Base-by-base conservation (phyloP, 2,329 filamentous ascomycete species). In the Alternaria panax region DNA sequence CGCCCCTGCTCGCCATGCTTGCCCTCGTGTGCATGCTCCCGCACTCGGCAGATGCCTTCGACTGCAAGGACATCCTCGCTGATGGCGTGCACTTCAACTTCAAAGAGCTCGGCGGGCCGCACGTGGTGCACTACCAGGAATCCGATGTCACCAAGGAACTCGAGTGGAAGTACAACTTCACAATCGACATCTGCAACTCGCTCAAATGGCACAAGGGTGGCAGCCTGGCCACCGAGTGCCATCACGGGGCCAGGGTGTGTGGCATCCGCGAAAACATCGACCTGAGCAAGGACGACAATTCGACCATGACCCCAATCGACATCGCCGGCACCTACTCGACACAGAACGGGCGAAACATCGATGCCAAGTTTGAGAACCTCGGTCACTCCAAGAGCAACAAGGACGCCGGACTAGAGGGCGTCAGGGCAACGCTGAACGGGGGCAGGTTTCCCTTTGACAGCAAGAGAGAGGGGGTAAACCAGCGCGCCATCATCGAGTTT, bases 401-500 rank as follows among this genome's bases (percentile, higher is more conserved):
- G 2, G 90, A 94, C 72, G 80, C 85, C 4, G 83, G 87, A 22
- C 88, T 87, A 62, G 88, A 95, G 67, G 93, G 94, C 1, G 71
- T 97, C 11, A 84, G 88, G 16, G 76, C 95, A 1, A 87, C 89
- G 61, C 77, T 97, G 50, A 81, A 86, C 48, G 90, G 88, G 7
- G 86, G 85, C 12, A 78, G 81, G 46, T 84, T 84, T 47, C 80
- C 80, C 0, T 75, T 78, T 51, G 75, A 80, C n/a, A 64, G 68
- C 45, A 82, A 84, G 53, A 81, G 84, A 48, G 82, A 83, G 7
- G 80, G 71, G 58, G 74, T 69, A 27, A 81, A 86, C 60, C 91
- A 96, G 77, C 88, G 87, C 71, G 92, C 93, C 4, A 85, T 96
- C 9, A 86, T 98, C 54, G 91, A 96, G 71, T 93, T 98, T 68